Evolutionary conservation across 2,329 filamentous ascomycete species (phyloP).

Genomic region (Chaetoscypha palmicola): DNA sequence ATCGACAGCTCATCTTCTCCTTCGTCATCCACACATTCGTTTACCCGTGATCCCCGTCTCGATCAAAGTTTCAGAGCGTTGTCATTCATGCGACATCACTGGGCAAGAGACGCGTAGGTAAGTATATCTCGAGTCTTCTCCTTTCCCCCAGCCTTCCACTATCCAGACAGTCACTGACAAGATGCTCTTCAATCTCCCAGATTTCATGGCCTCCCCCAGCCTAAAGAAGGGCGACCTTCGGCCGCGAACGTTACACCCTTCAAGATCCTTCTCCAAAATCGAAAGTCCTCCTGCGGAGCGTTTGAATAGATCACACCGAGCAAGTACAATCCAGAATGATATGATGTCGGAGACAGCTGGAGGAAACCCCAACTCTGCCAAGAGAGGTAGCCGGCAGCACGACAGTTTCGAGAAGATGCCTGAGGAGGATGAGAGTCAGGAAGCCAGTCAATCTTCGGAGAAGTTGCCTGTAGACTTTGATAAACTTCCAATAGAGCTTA

Average conservation of each 20-base stretch:
- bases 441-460: slow-evolving; percentile 10
- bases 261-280: slow-evolving; percentile 34
- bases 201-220: slow-evolving; percentile 29
- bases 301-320: slow-evolving; percentile 20
- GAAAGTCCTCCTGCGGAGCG: slow-evolving; percentile 24
- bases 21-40: too few species aligned
- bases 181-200: slow-evolving; percentile 26
- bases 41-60: slow-evolving; percentile 21
- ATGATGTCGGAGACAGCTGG: slow-evolving; percentile 14
- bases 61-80: slow-evolving; percentile 26
- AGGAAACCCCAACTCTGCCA: slow-evolving; percentile 13
- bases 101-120: slow-evolving; percentile 18
- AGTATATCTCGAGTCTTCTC: slow-evolving; percentile 7
- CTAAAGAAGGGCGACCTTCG: slow-evolving; percentile 23
- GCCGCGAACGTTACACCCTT: slow-evolving; percentile 31
- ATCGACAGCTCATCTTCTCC: too few species aligned
- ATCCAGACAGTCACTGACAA: slow-evolving; percentile 26
- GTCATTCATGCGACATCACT: slow-evolving; percentile 26
- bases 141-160: slow-evolving; percentile 6
- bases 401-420: slow-evolving; percentile 36
- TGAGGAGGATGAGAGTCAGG: slow-evolving; percentile 29
- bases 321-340: slow-evolving; percentile 30
- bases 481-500: slow-evolving; percentile 87
- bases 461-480: slow-evolving; percentile 54
- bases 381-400: slow-evolving; percentile 15